Evolutionary conservation across 257 asterid species (phyloP).

Genomic region (Prunella vulgaris): DNA sequence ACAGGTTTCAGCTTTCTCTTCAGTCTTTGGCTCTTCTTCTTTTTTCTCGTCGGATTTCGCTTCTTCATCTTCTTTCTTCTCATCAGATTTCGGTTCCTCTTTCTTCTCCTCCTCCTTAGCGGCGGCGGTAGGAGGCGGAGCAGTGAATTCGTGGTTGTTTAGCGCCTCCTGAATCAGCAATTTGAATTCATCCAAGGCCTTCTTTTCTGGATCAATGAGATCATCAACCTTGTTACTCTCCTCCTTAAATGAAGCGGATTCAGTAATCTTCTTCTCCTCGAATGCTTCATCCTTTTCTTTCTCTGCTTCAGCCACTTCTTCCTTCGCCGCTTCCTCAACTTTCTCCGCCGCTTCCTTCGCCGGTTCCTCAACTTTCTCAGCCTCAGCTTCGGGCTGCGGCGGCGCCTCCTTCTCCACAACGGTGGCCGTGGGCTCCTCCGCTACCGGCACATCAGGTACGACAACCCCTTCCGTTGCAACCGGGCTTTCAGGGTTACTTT

Average conservation of each 20-base stretch:
- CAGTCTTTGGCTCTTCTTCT: slow-evolving; percentile 2
- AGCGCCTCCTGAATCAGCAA: slow-evolving; percentile 52
- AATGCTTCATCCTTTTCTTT: slow-evolving; percentile 21
- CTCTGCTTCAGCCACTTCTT: slow-evolving; percentile 10
- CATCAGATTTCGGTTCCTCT: slow-evolving; percentile 13
- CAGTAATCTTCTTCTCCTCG: slow-evolving; percentile 33
- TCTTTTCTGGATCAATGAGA: slow-evolving; percentile 55
- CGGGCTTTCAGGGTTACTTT: slow-evolving; percentile 26
- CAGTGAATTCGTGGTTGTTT: slow-evolving; percentile 51
- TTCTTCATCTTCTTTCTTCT: slow-evolving; percentile 12
- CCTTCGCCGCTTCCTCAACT: slow-evolving; percentile 24
- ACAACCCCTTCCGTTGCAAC: slow-evolving; percentile 1
- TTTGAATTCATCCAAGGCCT: slow-evolving; percentile 59
- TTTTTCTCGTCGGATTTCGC: not conserved
- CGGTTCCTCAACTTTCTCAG: too few relatives aligned
- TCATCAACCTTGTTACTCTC: slow-evolving; percentile 68
- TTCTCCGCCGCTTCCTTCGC: too few relatives aligned
- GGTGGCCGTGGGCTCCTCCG: slow-evolving; percentile 30
- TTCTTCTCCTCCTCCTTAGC: slow-evolving; percentile 25
- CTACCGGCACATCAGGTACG: slow-evolving; percentile 31
- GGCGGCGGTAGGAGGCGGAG: slow-evolving; percentile 37
- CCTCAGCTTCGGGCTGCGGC: slow-evolving; percentile 26
- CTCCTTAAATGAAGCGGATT: slow-evolving; percentile 53
- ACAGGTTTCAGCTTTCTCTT: slow-evolving; percentile 11
- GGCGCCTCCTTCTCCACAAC: slow-evolving; percentile 30